Evolutionary conservation across 306 rosid species (phyloP).

Genomic region (Heteromeles arbutifolia): DNA sequence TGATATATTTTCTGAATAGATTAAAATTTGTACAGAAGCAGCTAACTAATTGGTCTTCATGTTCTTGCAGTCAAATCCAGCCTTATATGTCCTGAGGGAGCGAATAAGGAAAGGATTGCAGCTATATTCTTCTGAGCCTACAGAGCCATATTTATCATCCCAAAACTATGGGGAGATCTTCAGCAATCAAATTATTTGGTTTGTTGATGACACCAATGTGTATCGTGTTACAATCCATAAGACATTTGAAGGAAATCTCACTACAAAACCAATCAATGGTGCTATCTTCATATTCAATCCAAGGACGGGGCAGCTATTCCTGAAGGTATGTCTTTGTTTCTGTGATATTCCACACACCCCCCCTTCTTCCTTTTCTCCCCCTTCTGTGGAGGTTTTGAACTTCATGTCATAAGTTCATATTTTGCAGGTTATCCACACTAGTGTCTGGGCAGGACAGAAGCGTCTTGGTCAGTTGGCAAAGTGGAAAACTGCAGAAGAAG

Average conservation of each 20-base stretch:
- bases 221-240: constrained; percentile 97
- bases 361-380: background rate
- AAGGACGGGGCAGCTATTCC: constrained; percentile 91
- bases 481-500: constrained; percentile 99
- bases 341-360: background rate
- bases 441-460: constrained; percentile 99
- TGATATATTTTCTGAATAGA: background rate
- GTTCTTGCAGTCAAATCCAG: constrained; percentile 91
- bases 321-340: constrained; percentile 53
- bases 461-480: constrained; percentile 99
- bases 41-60: constrained; percentile 21
- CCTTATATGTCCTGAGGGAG: constrained; percentile 94
- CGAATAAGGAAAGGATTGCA: constrained; percentile 97
- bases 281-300: constrained; percentile 97
- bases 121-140: constrained; percentile 97
- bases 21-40: background rate
- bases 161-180: constrained; percentile 99
- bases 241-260: constrained; percentile 98
- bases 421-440: constrained; percentile 89
- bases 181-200: constrained; percentile 98
- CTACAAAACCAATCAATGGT: constrained; percentile 97
- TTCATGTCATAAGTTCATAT: constrained; percentile 1
- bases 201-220: constrained; percentile 99
- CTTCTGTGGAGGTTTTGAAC: background rate
- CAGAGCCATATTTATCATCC: constrained; percentile 95